These are phyloP conservation scores for Russula lepida DNA, from an alignment of 768 basidiomycete genomes.

Conservation along the genomic window DNA sequence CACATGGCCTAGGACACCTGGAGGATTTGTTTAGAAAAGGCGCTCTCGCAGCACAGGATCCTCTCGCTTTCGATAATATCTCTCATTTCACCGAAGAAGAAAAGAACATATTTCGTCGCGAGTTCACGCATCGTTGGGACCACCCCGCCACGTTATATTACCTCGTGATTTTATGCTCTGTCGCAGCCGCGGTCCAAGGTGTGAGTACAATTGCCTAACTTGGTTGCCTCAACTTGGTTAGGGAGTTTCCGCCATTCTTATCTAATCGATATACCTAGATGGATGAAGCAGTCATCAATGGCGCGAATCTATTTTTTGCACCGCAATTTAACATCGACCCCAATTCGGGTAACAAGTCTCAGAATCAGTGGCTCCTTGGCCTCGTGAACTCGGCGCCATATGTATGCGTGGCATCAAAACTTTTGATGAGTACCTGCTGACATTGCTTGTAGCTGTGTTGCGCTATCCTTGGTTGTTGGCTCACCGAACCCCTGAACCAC, in stretches of 20 bases:
- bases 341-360: constrained; percentile 23
- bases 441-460: constrained; percentile 36
- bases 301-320: constrained; percentile 49
- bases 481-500: constrained; percentile 63
- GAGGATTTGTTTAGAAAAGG: constrained; percentile 51
- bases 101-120: constrained; percentile 34
- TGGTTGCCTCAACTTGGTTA: too few species aligned
- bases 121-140: constrained; percentile 41
- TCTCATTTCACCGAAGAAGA: constrained; percentile 39
- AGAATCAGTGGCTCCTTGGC: constrained; percentile 68
- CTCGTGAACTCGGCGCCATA: constrained; percentile 62
- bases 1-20: constrained; percentile 30
- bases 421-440: constrained; percentile 5
- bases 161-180: constrained; percentile 49
- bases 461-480: constrained; percentile 49
- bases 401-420: constrained; percentile 28
- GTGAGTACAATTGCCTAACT: constrained; percentile 24
- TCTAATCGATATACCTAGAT: constrained; percentile 23
- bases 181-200: constrained; percentile 78
- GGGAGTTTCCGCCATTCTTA: neutral
- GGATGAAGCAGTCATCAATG: constrained; percentile 52
- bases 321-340: constrained; percentile 47
- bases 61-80: constrained; percentile 36
- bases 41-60: constrained; percentile 66
- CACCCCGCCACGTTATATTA: constrained; percentile 42